Conservation (phyloP, 495 filamentous ascomycete genomes). For the Penicillium herquei region DNA sequence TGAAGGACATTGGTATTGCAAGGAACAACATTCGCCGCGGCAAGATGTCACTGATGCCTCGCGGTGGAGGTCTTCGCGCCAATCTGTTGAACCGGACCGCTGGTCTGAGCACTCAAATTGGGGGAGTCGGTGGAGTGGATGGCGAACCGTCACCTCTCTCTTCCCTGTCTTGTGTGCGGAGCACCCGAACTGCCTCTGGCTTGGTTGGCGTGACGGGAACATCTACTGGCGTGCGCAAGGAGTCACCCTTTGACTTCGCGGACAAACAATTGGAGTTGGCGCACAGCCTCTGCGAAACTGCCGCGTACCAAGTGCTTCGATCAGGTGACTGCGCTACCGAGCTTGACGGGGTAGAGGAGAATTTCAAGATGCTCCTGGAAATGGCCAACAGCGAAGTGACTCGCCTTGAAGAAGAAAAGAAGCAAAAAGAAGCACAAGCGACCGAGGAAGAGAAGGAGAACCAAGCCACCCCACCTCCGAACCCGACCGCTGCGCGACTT, state of each 20-base stretch:
- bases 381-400: conserved; percentile 40
- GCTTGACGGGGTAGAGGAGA: conserved; percentile 63
- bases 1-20: conserved; percentile 74
- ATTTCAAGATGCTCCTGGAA: conserved; percentile 44
- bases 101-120: conserved; percentile 1
- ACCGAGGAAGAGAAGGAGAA: conserved; percentile 16
- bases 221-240: conserved; percentile 12
- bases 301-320: conserved; percentile 81
- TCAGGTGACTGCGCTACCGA: conserved; percentile 77
- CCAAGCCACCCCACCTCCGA: conserved; percentile 16
- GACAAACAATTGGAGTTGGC: conserved; percentile 77
- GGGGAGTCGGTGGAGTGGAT: neutral
- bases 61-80: conserved; percentile 16
- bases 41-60: conserved; percentile 48
- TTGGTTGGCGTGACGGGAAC: conserved; percentile 18
- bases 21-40: conserved; percentile 81
- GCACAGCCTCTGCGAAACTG: conserved; percentile 77
- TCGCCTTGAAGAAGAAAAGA: conserved; percentile 37
- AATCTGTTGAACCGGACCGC: conserved; percentile 16
- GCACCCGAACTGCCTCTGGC: conserved; percentile 25
- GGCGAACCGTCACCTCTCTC: conserved; percentile 8
- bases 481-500: conserved; percentile 20
- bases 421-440: conserved; percentile 21
- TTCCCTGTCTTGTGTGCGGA: conserved; percentile 26
- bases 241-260: conserved; percentile 60